Percentiles rank a stretch among this genome's conserved stretches.
Conservation (phyloP, 306 rosid species). For the Glycine soja region DNA sequence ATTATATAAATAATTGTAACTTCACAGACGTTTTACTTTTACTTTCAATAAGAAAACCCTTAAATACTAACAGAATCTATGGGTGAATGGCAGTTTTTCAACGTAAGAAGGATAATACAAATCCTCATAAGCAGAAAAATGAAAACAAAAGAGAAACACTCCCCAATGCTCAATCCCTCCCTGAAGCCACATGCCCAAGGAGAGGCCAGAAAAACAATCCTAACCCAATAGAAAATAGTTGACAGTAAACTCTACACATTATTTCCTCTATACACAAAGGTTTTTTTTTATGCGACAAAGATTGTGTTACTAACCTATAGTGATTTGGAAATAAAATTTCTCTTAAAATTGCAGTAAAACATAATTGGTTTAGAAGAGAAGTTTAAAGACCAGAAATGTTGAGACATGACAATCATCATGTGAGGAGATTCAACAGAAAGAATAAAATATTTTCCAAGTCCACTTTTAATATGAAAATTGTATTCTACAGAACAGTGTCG, state of each 20-base stretch:
- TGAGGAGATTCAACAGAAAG: not conserved
- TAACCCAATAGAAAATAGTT: not conserved
- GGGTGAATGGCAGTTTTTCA: not conserved
- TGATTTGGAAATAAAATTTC: slow-evolving; percentile 18
- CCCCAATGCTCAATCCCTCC: not conserved
- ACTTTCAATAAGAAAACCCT: slow-evolving; percentile 18
- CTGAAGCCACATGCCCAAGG: not conserved
- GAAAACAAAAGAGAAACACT: not conserved
- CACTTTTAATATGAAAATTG: slow-evolving; percentile 16
- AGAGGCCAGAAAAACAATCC: not conserved
- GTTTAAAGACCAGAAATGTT: not conserved
- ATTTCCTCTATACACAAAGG: not conserved
- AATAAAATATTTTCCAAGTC: slow-evolving; percentile 7
- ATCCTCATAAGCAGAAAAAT: not conserved
- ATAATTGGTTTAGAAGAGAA: not conserved
- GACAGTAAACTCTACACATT: not conserved
- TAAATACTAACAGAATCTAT: not conserved
- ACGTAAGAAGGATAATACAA: not conserved
- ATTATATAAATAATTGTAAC: not conserved
- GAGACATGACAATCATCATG: not conserved
- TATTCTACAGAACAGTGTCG: not conserved
- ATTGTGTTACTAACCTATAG: not conserved
- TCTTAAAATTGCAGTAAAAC: slow-evolving; percentile 35
- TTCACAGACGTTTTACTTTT: not conserved
- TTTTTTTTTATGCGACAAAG: not conserved